phyloP scores from a whole-genome alignment of 306 rosid species.

The Prunus kanzakura region DNA sequence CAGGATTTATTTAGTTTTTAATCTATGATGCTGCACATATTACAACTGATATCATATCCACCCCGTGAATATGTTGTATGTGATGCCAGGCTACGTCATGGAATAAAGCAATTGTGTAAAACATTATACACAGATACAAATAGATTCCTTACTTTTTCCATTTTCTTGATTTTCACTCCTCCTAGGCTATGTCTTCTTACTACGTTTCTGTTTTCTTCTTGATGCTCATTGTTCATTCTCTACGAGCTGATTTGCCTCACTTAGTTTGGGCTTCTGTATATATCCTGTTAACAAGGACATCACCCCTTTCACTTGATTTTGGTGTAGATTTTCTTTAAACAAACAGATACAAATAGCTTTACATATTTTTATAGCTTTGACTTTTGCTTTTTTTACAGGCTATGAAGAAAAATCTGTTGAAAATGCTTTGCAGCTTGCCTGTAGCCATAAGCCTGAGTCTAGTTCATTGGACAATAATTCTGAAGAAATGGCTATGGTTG shows the following conservation, averaged over 20 bases:
- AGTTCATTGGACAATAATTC: conserved; percentile 23
- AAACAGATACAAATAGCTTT: not conserved
- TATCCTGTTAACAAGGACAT: not conserved
- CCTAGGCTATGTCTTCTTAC: not conserved
- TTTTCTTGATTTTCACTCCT: not conserved
- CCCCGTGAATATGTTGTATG: no score
- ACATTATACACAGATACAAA: no score
- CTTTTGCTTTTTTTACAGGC: conserved; percentile 37
- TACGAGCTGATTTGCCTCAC: not conserved
- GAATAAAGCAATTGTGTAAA: no score
- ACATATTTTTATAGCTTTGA: not conserved
- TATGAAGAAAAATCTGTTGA: conserved; percentile 30
- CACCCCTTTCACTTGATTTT: not conserved
- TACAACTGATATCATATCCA: no score
- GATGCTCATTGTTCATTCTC: not conserved
- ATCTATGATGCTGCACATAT: not conserved
- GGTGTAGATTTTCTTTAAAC: not conserved
- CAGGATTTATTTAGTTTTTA: no score
- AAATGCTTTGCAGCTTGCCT: conserved; percentile 26
- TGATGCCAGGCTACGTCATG: no score
- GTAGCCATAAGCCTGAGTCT: conserved; percentile 24
- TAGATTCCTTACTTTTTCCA: no score
- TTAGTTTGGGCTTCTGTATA: not conserved
- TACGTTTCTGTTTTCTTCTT: not conserved
- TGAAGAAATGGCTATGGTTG: conserved; percentile 50